Base-by-base conservation (phyloP, 495 filamentous ascomycete genomes). In the Penicillium macrosclerotiorum region DNA sequence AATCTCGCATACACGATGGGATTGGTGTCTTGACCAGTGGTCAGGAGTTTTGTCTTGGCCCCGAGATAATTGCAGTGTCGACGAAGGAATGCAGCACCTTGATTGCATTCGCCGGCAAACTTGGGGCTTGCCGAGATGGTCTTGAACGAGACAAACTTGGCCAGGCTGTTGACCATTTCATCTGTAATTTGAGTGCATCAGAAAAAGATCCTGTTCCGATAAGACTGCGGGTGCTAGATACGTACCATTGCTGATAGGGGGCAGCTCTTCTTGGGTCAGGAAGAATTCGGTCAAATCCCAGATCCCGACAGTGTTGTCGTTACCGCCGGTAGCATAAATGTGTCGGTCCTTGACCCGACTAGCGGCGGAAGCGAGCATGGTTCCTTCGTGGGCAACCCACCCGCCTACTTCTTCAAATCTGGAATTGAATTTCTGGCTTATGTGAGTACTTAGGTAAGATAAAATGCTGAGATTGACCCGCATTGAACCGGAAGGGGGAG, bases 281-380 rank as follows among this genome's bases (percentile, higher is more conserved):
- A 72, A 67, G 47, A 73, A 78, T 33, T 81, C 79, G 12, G 73
- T 78, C 36, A 95, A 72, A 58, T 92, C 84, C 93, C 93, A 97
- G 20, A 97, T 79, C 1, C 87, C 83, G 39, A 97, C 80, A 2
- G 80, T 85, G 59, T 89, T 85, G 59, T 98, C 93, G 52, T 93
- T 97, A 27, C 89, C 90, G n/a, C 94, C 93, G 1, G 94, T 96
- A 37, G 95, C 87, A 58, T 86, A 95, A 2, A 94, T 78, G 23
- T 83, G 78, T 37, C 85, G 80, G 14, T 79, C 80, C 8, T 85
- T 76, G 46, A 82, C 75, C 1, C 67, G 78, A 0, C 84, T 83
- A 13, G 84, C 76, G 3, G 86, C 85, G 1, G 93, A 96, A n/a
- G 93, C 88, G 17, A 97, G 75, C 45, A 96, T 85, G 24, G 89